Percentiles rank a stretch among this genome's conserved stretches.
Conservation (phyloP, 192 early-diverging fungal species). For the Ambispora gerdemannii region DNA sequence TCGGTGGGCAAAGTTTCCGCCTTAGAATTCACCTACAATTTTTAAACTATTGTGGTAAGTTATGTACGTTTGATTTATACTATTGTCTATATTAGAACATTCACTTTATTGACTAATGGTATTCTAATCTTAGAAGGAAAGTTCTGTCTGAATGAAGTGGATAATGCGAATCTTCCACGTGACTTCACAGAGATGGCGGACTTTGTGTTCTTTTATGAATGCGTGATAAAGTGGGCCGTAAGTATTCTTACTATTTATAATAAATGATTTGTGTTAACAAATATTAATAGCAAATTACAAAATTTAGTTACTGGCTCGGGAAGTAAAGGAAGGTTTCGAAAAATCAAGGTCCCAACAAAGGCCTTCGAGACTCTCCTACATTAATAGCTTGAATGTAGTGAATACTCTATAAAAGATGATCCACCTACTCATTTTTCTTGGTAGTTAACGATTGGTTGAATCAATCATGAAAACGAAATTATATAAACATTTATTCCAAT, state of each 20-base stretch:
- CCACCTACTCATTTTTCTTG: no score
- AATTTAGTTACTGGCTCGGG: slow-evolving; percentile 26
- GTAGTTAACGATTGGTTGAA: no score
- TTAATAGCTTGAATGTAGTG: slow-evolving; percentile 2
- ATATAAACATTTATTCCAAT: no score
- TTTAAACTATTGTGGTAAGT: slow-evolving; percentile 27
- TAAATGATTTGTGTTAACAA: slow-evolving; percentile 25
- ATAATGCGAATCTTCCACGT: slow-evolving; percentile 24
- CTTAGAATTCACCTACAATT: slow-evolving; percentile 25
- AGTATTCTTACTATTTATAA: slow-evolving; percentile 10
- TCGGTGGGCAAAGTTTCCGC: slow-evolving; percentile 29
- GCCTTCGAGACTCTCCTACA: slow-evolving; percentile 11
- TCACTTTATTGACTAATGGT: slow-evolving; percentile 1
- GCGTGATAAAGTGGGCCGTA: slow-evolving; percentile 28
- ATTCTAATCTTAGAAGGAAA: slow-evolving; percentile 22
- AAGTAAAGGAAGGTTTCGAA: slow-evolving; percentile 25
- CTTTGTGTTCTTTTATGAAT: slow-evolving; percentile 31
- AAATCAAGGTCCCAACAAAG: slow-evolving; percentile 12
- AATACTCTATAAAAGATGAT: slow-evolving; percentile 1
- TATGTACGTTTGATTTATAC: slow-evolving; percentile 12
- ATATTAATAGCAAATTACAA: slow-evolving; percentile 11
- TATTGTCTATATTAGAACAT: slow-evolving; percentile 10
- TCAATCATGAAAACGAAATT: no score
- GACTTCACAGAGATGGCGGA: slow-evolving; percentile 29
- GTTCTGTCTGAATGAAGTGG: slow-evolving; percentile 28